These are phyloP conservation scores for Cicer bijugum DNA, from an alignment of 306 rosid genomes.

Conservation along the genomic window DNA sequence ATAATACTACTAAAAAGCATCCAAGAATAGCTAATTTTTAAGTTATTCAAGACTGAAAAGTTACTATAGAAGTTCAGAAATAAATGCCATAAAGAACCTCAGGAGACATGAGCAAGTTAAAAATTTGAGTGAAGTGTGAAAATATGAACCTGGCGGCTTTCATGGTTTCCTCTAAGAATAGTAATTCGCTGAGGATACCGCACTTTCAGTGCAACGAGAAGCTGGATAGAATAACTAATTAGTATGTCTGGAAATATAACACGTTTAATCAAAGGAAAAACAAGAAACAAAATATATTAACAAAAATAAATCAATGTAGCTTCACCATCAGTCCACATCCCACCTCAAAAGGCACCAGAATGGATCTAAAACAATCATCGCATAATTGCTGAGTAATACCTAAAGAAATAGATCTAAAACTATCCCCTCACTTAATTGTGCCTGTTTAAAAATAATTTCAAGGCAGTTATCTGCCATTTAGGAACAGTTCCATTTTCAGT, in stretches of 20 bases:
- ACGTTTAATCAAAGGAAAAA: slow-evolving; percentile 25
- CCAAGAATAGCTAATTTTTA: slow-evolving; percentile 6
- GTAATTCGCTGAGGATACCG: slow-evolving; percentile 93
- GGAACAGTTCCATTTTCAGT: not conserved
- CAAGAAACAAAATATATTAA: slow-evolving; percentile 24
- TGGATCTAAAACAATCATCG: not conserved
- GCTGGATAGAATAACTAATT: slow-evolving; percentile 64
- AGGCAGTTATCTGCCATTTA: not conserved
- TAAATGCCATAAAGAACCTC: slow-evolving; percentile 39
- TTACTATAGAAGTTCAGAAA: slow-evolving; percentile 7
- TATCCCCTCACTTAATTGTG: slow-evolving; percentile 19
- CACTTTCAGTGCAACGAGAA: slow-evolving; percentile 93
- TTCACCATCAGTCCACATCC: slow-evolving; percentile 28
- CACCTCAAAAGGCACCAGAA: not conserved
- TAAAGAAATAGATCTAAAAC: slow-evolving; percentile 7
- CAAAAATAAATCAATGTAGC: slow-evolving; percentile 35
- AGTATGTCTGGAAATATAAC: slow-evolving; percentile 24
- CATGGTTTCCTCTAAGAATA: slow-evolving; percentile 99
- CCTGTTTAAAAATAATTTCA: not conserved
- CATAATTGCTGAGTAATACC: slow-evolving; percentile 4
- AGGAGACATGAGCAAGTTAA: slow-evolving; percentile 18
- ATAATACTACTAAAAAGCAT: slow-evolving; percentile 16
- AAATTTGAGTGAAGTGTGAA: slow-evolving; percentile 32
- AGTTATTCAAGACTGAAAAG: slow-evolving; percentile 8
- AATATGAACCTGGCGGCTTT: slow-evolving; percentile 91